phyloP scores from a whole-genome alignment of 164 flowering plant genomes.

The Saururus chinensis region DNA sequence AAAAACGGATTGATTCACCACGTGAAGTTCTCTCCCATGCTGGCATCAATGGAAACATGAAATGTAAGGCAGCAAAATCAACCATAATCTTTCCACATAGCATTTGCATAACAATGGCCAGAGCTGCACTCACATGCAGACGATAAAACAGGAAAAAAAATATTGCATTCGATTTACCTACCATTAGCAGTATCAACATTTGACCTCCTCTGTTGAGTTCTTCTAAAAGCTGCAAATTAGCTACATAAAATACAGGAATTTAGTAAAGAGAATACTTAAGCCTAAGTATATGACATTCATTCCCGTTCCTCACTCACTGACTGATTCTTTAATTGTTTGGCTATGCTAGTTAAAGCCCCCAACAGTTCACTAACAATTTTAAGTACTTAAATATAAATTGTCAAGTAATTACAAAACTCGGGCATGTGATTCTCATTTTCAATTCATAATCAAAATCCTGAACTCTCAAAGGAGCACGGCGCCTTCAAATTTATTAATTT shows the following conservation, averaged over 20 bases:
- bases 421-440: neutral
- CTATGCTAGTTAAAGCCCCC: neutral
- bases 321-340: neutral
- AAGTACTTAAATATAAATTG: neutral
- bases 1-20: slow-evolving; percentile 53
- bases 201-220: slow-evolving; percentile 60
- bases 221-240: slow-evolving; percentile 57
- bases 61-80: neutral
- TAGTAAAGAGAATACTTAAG: too few species aligned
- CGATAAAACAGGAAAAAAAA: neutral
- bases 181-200: slow-evolving; percentile 40
- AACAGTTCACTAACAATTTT: neutral
- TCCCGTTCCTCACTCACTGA: neutral
- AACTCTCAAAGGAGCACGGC: too few species aligned
- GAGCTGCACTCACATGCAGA: neutral
- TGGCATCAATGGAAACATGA: slow-evolving; percentile 19
- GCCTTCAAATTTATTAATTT: too few species aligned
- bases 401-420: neutral
- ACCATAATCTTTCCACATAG: neutral
- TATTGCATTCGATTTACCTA: slow-evolving; percentile 8
- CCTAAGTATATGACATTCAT: neutral
- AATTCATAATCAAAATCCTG: neutral
- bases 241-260: neutral
- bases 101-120: too few species aligned
- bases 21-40: slow-evolving; percentile 73